These are phyloP conservation scores for Noccaea bulbosa DNA, from an alignment of 345 rosid genomes.

Conservation along the genomic window DNA sequence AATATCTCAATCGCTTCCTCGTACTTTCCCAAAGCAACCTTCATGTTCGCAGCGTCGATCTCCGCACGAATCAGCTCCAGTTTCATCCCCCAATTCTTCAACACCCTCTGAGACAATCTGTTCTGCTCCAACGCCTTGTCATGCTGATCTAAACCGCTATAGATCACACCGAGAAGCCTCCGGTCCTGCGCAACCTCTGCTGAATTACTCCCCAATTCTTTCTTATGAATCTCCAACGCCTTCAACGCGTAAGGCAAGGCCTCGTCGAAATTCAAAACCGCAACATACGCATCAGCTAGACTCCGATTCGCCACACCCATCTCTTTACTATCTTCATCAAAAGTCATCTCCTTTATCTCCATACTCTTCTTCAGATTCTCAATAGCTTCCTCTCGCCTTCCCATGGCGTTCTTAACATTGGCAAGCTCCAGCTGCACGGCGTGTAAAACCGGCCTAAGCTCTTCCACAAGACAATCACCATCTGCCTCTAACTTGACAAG, in stretches of 20 bases:
- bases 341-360: constrained; percentile 72
- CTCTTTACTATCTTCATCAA: constrained; percentile 76
- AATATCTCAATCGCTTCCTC: constrained; percentile 75
- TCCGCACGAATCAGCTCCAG: constrained; percentile 74
- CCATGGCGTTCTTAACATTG: constrained; percentile 85
- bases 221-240: constrained; percentile 78
- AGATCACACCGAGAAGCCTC: constrained; percentile 84
- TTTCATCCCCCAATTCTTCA: constrained; percentile 81
- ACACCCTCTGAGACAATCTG: constrained; percentile 67
- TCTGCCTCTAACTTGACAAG: constrained; percentile 61
- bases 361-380: constrained; percentile 71
- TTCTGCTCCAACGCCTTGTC: constrained; percentile 90
- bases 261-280: constrained; percentile 83
- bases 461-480: constrained; percentile 50
- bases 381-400: constrained; percentile 90
- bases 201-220: constrained; percentile 68
- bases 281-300: constrained; percentile 79
- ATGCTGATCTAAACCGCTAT: constrained; percentile 85
- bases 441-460: constrained; percentile 68
- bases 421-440: constrained; percentile 84
- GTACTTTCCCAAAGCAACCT: constrained; percentile 77
- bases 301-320: constrained; percentile 76
- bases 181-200: constrained; percentile 90
- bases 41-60: constrained; percentile 91
- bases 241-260: constrained; percentile 73